Evolutionary conservation across 148 eudicot genomes (phyloP), one percentile per base, ranked within the genome.

Genomic region (Salicornia ramosissima): DNA sequence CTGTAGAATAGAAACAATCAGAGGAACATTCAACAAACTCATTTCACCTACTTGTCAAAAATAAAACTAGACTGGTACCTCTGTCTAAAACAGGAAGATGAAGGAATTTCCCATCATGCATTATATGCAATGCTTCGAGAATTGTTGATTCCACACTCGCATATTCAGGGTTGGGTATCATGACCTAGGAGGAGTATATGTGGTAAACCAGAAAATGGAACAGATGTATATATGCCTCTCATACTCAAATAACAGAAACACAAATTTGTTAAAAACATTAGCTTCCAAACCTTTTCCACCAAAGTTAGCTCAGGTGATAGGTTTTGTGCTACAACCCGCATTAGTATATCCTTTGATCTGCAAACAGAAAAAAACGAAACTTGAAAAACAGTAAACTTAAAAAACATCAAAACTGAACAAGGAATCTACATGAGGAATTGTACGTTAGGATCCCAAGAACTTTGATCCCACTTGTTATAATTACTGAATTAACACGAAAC

Each of bases 401-500:
- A 30, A 73, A 34, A 63, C 25, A 36, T 36, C 70, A 33, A 22
- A 24, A 45, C 6, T 34, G 42, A 47, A 60, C 9, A 52, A 25
- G 52, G 39, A 65, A 71, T 30, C n/a, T 18, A 78, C 53, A 60
- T 51, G 19, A 26, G 59, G 57, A 57, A 73, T 2, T 47, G 36
- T 90, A 94, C 99, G 99, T 94, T 60, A 94, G 70, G 69, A 94
- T 88, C 65, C 99, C 99, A 75, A 83, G 91, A 65, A 90, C 82
- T 75, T 86, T 84, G 82, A 64, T 86, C 77, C 74, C 89, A 7
- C 82, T 78, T 72, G 77, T 78, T 68, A 94, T 74, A 36, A 90
- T 71, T 55, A 86, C 96, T 45, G 96, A 94, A 75, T 79, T 88
- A 55, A 85, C 86, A 68, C 90, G 84, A 47, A 72, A 77, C 56